These are phyloP conservation scores for Marasmius fiardii DNA, from an alignment of 1,284 basidiomycete genomes.

Conservation along the genomic window DNA sequence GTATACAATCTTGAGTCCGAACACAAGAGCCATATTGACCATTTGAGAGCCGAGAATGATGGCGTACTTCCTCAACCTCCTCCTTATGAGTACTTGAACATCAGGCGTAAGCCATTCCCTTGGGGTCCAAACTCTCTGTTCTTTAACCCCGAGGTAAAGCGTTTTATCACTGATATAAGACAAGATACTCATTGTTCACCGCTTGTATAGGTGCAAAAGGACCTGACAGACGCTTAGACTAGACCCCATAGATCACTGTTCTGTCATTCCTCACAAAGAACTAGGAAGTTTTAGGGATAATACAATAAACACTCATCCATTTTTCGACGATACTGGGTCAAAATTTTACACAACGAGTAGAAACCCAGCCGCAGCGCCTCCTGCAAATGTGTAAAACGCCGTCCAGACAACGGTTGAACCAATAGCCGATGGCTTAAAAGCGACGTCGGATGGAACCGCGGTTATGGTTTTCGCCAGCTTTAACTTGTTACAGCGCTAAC, in stretches of 20 bases:
- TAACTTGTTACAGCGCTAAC: slow-evolving; percentile 36
- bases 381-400: no score
- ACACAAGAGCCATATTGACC: slow-evolving; percentile 69
- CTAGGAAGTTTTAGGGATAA: no score
- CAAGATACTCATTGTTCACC: slow-evolving; percentile 2
- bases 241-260: not conserved
- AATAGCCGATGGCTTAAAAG: no score
- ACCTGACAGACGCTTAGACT: slow-evolving; percentile 42
- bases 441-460: no score
- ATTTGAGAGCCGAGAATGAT: slow-evolving; percentile 71
- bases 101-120: slow-evolving; percentile 72
- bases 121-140: slow-evolving; percentile 82
- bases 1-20: slow-evolving; percentile 75
- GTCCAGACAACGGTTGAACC: no score
- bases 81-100: slow-evolving; percentile 75
- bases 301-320: no score
- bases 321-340: no score
- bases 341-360: no score
- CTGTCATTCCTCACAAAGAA: no score
- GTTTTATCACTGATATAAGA: slow-evolving; percentile 18
- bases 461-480: slow-evolving; percentile 17
- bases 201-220: slow-evolving; percentile 52
- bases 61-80: slow-evolving; percentile 72
- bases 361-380: no score
- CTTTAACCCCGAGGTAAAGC: slow-evolving; percentile 68